Base-by-base conservation (phyloP, 164 flowering plant species). In the Magnolia changhungtana region DNA sequence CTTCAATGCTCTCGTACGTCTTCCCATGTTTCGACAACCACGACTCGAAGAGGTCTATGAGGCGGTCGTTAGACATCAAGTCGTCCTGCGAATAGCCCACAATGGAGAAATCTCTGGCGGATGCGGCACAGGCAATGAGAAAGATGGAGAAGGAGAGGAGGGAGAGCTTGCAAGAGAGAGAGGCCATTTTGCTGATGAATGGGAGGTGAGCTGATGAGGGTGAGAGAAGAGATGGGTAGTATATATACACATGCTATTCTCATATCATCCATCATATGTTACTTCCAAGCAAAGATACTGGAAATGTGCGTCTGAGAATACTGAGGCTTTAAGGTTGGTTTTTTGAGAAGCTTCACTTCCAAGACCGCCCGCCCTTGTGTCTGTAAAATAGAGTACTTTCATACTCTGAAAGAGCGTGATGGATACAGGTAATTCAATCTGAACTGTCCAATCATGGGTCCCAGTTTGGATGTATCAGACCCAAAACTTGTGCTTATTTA, bases 1-100 rank as follows among this genome's bases (percentile, higher is more conserved):
- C 95, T 71, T 91, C 97, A 9, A 89, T 76, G 70, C 80, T 86
- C 73, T 79, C 75, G 65, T 91, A 92, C 1, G 72, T 67, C 74
- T 86, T 92, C n/a, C 86, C 87, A 69, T 89, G 90, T 55, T 82
- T 91, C 2, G 85, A 78, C 63, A 88, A 74, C 97, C 97, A 92
- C 4, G 85, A 78, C 51, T 92, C 94, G 37, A 92, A 92, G 27
- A 91, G 89, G 9, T 87, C 86, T 13, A 91, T 87, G 75, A 91
- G 86, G 52, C 77, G 84, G 20, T 90, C 91, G 2, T 81, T 77
- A 81, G 89, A 87, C 0, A 79, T 78, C 27, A 91, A 69, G 72
- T 91, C 91, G 0, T 89, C 88, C 0, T 89, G 82, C 0, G 89
- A 75, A 31, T 92, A 92, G 6, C 95, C 97, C 59, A 92, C 88